Evolutionary conservation across 805 yeast species (phyloP).

Genomic region (Sugiyamaella floridensis): DNA sequence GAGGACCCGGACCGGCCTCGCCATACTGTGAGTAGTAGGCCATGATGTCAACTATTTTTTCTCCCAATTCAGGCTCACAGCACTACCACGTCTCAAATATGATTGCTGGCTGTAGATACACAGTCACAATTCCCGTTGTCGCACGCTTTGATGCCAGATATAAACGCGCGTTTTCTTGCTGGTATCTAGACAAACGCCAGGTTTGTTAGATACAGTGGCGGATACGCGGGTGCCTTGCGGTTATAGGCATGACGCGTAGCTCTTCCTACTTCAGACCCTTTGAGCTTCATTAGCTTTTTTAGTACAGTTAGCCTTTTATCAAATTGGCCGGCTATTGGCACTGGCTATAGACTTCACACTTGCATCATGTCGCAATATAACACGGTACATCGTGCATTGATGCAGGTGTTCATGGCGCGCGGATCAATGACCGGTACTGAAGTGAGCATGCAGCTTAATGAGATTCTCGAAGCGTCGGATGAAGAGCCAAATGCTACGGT

Average conservation of each 20-base stretch:
- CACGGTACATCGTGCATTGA: constrained; percentile 3
- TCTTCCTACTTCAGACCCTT: too few species aligned
- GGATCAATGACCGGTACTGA: not conserved
- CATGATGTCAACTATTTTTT: constrained; percentile 4
- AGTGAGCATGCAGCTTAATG: not conserved
- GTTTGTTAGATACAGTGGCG: not conserved
- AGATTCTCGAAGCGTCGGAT: constrained; percentile 4
- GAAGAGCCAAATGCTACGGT: not conserved
- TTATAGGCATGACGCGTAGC: too few species aligned
- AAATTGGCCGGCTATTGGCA: too few species aligned
- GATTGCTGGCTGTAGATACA: too few species aligned
- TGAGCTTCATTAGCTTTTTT: too few species aligned
- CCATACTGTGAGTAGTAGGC: constrained; percentile 16
- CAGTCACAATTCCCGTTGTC: too few species aligned
- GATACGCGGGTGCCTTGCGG: not conserved
- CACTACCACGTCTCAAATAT: too few species aligned
- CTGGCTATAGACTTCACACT: too few species aligned
- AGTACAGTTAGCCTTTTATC: too few species aligned
- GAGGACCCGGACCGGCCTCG: not conserved
- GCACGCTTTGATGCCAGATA: too few species aligned
- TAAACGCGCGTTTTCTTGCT: not conserved
- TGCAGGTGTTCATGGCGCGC: constrained; percentile 7
- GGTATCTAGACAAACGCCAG: not conserved
- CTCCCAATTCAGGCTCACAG: too few species aligned
- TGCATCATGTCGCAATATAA: not conserved